Percentiles rank a stretch among this genome's conserved stretches.
Conservation (phyloP, 306 rosid genomes). For the Lathyrus sativus region DNA sequence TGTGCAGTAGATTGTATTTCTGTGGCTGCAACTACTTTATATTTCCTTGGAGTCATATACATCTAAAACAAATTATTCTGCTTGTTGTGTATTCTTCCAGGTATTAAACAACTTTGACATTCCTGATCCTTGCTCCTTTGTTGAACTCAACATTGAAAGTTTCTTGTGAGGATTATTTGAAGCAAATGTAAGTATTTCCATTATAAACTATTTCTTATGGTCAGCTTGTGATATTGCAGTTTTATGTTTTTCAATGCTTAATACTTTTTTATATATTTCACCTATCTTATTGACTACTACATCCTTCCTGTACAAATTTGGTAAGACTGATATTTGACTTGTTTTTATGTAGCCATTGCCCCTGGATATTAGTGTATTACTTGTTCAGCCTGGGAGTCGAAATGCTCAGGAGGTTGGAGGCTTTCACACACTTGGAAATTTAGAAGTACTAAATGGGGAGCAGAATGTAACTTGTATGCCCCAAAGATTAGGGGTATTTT, state of each 20-base stretch:
- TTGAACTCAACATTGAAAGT: constrained; percentile 69
- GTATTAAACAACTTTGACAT: constrained; percentile 82
- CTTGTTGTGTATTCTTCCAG: constrained; percentile 50
- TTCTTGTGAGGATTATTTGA: constrained; percentile 49
- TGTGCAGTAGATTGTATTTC: constrained; percentile 4
- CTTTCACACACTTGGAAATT: constrained; percentile 24
- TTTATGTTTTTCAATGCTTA: constrained; percentile 13
- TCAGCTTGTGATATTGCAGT: constrained; percentile 1
- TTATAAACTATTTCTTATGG: constrained; percentile 18
- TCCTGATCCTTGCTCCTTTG: constrained; percentile 91
- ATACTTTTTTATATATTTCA: background rate
- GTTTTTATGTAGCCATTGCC: constrained; percentile 29
- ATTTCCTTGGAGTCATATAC: constrained; percentile 4
- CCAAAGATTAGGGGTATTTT: constrained; percentile 23
- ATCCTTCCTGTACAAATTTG: background rate
- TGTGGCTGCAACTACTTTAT: constrained; percentile 1
- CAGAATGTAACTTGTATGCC: constrained; percentile 28
- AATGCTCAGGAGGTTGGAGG: constrained; percentile 25
- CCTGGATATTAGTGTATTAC: background rate
- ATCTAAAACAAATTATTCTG: constrained; percentile 9
- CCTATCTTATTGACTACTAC: background rate
- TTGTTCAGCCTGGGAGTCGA: constrained; percentile 26
- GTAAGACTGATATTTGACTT: constrained; percentile 16
- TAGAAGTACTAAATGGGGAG: constrained; percentile 19
- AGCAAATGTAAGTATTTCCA: constrained; percentile 47